Evolutionary conservation across 441 rosid species (phyloP).

Genomic region (Corymbia calophylla): DNA sequence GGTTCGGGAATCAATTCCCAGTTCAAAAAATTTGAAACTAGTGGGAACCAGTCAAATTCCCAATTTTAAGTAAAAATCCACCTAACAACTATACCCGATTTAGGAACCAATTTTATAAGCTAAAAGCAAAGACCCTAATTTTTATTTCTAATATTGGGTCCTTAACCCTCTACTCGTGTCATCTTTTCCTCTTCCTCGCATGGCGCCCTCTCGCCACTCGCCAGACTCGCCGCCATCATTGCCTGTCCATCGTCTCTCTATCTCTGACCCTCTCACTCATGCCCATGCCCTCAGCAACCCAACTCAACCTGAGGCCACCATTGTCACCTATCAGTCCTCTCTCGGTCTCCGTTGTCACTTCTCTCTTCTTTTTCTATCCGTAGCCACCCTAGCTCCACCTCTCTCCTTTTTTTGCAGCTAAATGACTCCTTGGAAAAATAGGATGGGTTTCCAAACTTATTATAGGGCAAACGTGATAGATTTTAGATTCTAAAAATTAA

Average conservation of each 20-base stretch:
- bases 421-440: neutral
- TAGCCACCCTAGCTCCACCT: neutral
- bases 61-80: fast-evolving
- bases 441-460: neutral
- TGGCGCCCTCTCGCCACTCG: neutral
- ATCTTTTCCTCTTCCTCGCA: neutral
- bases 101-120: neutral
- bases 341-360: neutral
- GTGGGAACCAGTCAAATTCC: neutral
- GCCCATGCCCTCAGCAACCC: neutral
- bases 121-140: neutral
- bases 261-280: too few species aligned
- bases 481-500: fast-evolving
- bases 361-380: neutral
- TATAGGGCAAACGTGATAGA: too few species aligned
- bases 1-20: fast-evolving
- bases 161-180: neutral
- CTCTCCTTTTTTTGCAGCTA: neutral
- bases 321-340: neutral
- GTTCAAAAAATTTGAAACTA: too few species aligned
- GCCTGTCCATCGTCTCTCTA: neutral
- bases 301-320: neutral
- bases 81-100: fast-evolving
- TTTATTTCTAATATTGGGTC: neutral
- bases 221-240: neutral